Evolutionary conservation across 768 basidiomycete species (phyloP), one percentile per base, ranked within the genome.

Genomic region (Agaricus blazei): DNA sequence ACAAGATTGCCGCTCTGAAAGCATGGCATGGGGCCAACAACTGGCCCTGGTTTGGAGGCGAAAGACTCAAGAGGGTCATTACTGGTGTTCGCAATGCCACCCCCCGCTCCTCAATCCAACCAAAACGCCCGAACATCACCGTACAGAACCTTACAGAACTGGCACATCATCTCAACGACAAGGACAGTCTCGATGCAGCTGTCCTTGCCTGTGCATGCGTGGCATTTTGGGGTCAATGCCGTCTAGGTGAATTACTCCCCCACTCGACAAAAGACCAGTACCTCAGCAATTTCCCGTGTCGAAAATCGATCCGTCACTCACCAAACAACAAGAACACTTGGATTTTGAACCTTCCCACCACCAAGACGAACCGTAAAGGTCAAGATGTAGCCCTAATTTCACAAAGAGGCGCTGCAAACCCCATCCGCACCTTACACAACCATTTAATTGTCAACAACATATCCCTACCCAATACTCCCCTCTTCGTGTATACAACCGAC

Each of bases 1-100:
- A 63, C 7, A 70, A 71, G 69, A 28, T 71, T 0, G 61, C 67
- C 0, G 65, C 65, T 0, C 48, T 75, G 0, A 60, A 68, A 2
- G 62, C 65, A 4, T 76, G 74, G 71, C 73, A 77, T 46, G 58
- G 48, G 11, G 36, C 70, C n/a, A 64, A 75, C 26, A 64, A 62
- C 14, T 71, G 70, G 4, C 47, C 49, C 0, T 74, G 73, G 72
- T 34, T 60, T 26, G 68, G 68, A 0, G 59, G 56, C 2, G 52
- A 60, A n/a, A 50, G 67, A 0, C 67, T 71, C 44, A 46, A 71
- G 14, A 47, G 58, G 3, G 57, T 60, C 2, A 59, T 71, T 0
- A 24, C 12, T 1, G 45, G 53, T 0, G 51, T 52, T 4, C 8
- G 37, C 12, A 56, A 52, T 43, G n/a, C 58, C 58, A 19, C 2